Evolutionary conservation across 2,329 filamentous ascomycete genomes (phyloP).

Genomic region (Phaeosphaeriaceae sp.): DNA sequence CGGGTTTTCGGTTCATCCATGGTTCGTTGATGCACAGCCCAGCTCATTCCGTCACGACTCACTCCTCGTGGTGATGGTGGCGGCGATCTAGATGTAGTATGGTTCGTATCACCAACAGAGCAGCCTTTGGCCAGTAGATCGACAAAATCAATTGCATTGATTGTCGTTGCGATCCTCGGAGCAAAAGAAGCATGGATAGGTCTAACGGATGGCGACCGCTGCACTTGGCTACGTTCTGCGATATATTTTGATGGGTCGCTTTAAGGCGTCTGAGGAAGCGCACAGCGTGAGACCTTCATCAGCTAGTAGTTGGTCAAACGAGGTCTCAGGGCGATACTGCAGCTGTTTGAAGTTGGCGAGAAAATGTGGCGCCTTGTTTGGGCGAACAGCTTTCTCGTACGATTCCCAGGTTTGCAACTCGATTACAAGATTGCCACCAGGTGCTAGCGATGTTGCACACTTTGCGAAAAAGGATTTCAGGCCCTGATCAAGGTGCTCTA

Average conservation of each 20-base stretch:
- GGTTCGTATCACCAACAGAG: neutral
- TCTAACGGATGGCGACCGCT: neutral
- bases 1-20: slow-evolving; percentile 3
- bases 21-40: neutral
- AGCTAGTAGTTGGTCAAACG: slow-evolving; percentile 38
- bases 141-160: neutral
- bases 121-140: neutral
- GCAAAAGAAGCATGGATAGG: neutral
- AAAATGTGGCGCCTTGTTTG: slow-evolving; percentile 43
- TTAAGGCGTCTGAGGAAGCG: slow-evolving; percentile 38
- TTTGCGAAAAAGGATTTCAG: slow-evolving; percentile 42
- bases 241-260: slow-evolving; percentile 44
- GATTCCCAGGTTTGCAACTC: slow-evolving; percentile 48
- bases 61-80: neutral
- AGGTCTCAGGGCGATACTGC: slow-evolving; percentile 43
- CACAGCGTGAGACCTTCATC: slow-evolving; percentile 33
- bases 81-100: neutral
- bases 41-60: neutral
- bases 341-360: slow-evolving; percentile 30
- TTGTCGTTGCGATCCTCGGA: neutral
- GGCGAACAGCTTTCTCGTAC: slow-evolving; percentile 45
- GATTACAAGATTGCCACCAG: slow-evolving; percentile 41
- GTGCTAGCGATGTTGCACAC: slow-evolving; percentile 35
- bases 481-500: slow-evolving; percentile 45
- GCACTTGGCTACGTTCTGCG: slow-evolving; percentile 27